Evolutionary conservation across 805 yeast species (phyloP).

Genomic region (Debaryomyces tyrocola): DNA sequence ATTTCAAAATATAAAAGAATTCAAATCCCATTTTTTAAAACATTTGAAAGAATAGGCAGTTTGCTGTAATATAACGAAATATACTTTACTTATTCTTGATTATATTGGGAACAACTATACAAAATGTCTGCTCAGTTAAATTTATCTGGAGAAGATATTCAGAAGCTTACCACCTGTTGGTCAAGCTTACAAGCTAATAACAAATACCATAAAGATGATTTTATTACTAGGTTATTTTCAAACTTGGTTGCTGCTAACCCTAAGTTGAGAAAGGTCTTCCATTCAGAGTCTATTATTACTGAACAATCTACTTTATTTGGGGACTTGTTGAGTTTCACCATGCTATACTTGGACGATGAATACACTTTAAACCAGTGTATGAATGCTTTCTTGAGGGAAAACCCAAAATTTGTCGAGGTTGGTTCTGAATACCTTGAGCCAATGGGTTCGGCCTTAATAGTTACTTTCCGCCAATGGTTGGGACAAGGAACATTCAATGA

Average conservation of each 20-base stretch:
- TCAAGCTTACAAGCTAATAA: conserved; percentile 26
- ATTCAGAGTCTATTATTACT: conserved; percentile 17
- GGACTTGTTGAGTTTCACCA: conserved; percentile 33
- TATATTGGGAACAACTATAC: background rate
- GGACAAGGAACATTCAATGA: conserved; percentile 30
- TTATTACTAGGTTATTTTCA: conserved; percentile 30
- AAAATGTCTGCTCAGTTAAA: conserved; percentile 5
- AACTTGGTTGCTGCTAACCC: conserved; percentile 34
- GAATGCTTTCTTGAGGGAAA: conserved; percentile 30
- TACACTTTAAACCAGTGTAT: conserved; percentile 32
- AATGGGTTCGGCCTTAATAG: conserved; percentile 39
- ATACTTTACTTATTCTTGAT: too few species aligned
- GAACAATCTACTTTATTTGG: conserved; percentile 36
- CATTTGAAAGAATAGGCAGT: background rate
- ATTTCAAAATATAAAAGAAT: conserved; percentile 6
- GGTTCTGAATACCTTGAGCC: conserved; percentile 38
- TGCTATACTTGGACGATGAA: conserved; percentile 29
- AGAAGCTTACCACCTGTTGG: conserved; percentile 33
- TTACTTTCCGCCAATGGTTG: conserved; percentile 37
- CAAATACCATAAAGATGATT: conserved; percentile 28
- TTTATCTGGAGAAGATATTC: conserved; percentile 14
- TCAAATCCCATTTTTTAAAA: background rate
- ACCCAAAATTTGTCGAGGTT: conserved; percentile 21
- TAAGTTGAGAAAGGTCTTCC: conserved; percentile 20
- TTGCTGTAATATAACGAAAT: background rate